Evolutionary conservation across 352 stramenopile species (phyloP), one percentile per base, ranked within the genome.

Genomic region (Phytophthora sp.): DNA sequence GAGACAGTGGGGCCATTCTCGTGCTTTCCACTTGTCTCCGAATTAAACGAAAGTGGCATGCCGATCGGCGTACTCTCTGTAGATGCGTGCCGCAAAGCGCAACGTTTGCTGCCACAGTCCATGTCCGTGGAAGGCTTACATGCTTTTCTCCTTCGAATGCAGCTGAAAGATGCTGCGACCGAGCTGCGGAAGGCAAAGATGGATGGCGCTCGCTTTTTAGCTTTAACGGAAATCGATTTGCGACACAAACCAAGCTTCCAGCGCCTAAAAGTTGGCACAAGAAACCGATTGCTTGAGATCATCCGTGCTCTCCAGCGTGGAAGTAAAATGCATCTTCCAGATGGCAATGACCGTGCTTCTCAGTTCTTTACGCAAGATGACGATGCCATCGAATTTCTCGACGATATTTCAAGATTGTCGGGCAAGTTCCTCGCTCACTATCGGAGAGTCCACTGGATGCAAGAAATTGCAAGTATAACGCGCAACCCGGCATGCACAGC

Each of bases 221-320:
- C 58, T 4, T 41, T 91, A 11, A 87, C 66, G 0, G 69, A 82
- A n/a, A 69, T 74, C 23, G 81, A 92, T 39, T 8, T 92, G 18
- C 63, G 74, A 27, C 75, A 87, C 38, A 79, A 76, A 42, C 69
- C 78, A 4, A 66, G 58, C 31, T 91, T 88, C 35, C 59, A 75
- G 5, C 62, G 45, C 0, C 54, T 93, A 24, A 87, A 87, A 57
- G 70, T 91, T 6, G 55, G 62, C 44, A 84, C 79, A 0, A 76
- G 80, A 28, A 88, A 86, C 38, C 69, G 64, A 3, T 23, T 92
- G 12, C 42, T 92, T n/a, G 77, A 87, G 30, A 28, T 92, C 9
- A 58, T 87, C 7, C 63, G 71, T 12, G 67, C 72, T 0, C 62
- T 92, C 5, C 68, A 77, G 20, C 60, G 60, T 15, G 82, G 82